phyloP scores from a whole-genome alignment of 2,329 filamentous ascomycete genomes.

The Sarocladiaceae sp. region DNA sequence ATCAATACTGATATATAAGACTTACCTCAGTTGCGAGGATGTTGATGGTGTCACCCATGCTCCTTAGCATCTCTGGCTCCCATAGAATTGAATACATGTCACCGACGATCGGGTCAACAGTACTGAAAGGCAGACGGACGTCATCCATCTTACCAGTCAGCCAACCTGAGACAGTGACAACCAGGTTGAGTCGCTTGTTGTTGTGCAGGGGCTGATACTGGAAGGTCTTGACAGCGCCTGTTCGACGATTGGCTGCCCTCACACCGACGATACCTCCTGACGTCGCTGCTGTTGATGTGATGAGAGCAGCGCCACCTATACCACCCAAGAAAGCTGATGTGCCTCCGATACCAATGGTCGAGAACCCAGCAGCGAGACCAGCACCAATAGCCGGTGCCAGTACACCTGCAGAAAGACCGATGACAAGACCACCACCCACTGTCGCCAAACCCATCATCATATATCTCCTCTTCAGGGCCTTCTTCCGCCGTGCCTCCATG shows the following conservation, averaged over 20 bases:
- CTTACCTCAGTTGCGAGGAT: constrained; percentile 93
- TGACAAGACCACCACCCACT: constrained; percentile 90
- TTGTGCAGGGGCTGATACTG: constrained; percentile 96
- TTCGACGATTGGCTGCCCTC: constrained; percentile 80
- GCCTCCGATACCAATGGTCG: constrained; percentile 75
- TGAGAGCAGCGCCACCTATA: constrained; percentile 86
- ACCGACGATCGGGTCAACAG: constrained; percentile 95
- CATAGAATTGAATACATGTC: constrained; percentile 95
- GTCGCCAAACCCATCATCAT: constrained; percentile 97
- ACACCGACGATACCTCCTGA: constrained; percentile 85
- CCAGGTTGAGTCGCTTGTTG: constrained; percentile 94
- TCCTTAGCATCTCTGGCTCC: constrained; percentile 97
- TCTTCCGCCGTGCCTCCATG: constrained; percentile 79
- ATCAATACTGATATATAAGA: constrained; percentile 17
- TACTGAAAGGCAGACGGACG: constrained; percentile 91
- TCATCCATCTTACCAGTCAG: constrained; percentile 98
- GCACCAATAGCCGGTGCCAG: constrained; percentile 92
- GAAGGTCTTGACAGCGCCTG: constrained; percentile 90
- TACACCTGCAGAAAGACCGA: constrained; percentile 88
- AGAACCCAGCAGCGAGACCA: constrained; percentile 89
- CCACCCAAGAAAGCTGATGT: constrained; percentile 88
- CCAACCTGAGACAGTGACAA: constrained; percentile 94
- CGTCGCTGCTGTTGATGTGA: constrained; percentile 82
- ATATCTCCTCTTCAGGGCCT: constrained; percentile 76
- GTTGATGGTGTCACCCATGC: constrained; percentile 98